Base-by-base conservation (phyloP, 208 protist species). In the Novymonas esmeraldas region DNA sequence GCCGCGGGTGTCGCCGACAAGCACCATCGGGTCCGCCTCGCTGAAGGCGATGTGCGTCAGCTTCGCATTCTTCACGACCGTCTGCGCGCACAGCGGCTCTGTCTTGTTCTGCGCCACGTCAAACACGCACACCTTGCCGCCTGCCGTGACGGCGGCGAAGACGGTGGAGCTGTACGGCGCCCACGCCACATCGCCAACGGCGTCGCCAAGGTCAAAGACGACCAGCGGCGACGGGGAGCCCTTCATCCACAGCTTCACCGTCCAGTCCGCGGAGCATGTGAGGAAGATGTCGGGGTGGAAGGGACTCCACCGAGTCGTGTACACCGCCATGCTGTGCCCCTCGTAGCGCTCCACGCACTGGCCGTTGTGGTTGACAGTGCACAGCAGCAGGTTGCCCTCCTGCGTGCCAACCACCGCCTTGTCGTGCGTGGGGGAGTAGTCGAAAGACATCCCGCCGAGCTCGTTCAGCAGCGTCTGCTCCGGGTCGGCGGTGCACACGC, bases 221-320 rank as follows among this genome's bases (percentile, higher is more conserved):
- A 98, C 71, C 10, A 99, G 74, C 28, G 98, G 94, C 46, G 82
- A 67, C 1, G 73, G 82, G 20, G 79, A 88, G 22, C 63, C 86
- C 60, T 92, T 87, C 46, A 98, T 89, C 97, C 97, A 99, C 44
- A 99, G 71, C 76, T 98, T 98, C 20, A 99, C 94, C 11, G 94
- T 98, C 98, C 98, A 99, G 80, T 99, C 98, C 0, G 95, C 95
- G 2, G 93, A 97, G 77, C 88, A 94, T 38, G 97, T 98, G 51
- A 98, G 51, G 81, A 99, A 99, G 36, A 98, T 82, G 63, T 94
- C 79, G 0, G 89, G 85, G 73, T 99, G 96, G 77, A 97, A 99
- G 6, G 79, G 84, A 81, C 99, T 99, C 97, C 97, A 99, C 64
- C 89, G 89, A 3, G 90, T 90, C 26, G 92, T 85, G 85, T 99